Evolutionary conservation across 2,329 filamentous ascomycete genomes (phyloP), one percentile per base, ranked within the genome.

Genomic region (Diaporthe ampelina): DNA sequence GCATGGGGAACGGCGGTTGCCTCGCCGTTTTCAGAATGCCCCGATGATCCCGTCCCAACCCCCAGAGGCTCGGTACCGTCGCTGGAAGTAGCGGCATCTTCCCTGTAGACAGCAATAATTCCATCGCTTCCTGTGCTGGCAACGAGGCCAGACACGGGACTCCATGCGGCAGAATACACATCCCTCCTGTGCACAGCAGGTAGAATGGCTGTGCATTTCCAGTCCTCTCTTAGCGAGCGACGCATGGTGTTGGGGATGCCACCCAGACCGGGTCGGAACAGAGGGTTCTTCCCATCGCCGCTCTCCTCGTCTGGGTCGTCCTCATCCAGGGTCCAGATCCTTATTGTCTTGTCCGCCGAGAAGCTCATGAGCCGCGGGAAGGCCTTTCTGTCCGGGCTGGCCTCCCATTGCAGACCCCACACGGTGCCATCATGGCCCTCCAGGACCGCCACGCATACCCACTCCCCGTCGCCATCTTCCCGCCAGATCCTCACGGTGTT

Each of bases 41-140:
- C 70, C 32, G 48, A 9, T 35, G 35, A 21, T 13, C 21, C 69
- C 19, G 57, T 43, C 19, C 32, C 32, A 17, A 43, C 26, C n/a
- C 29, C n/a, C 3, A 24, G 52, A 10, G 45, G 45, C 13, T 56
- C 21, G 13, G 48, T 15, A 24, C 26, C 58, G 17, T n/a, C 52
- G 40, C 58, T 48, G 40, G 58, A 26, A 7, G 37, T 71, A 76
- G 75, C 76, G 59, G 52, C 35, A 48, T 81, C 79, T 82, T 97
- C 95, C 75, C 90, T 88, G 80, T 98, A 98, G 2, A 98, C 84
- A 4, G 92, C 92, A 74, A 98, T 88, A 67, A 91, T 87, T 19
- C 95, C 95, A 82, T 99, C 97, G 65, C 95, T 95, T 19, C 96
- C 95, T 0, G 94, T 93, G 78, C 94, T 98, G n/a, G 94, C 95